A percentile compares a stretch with the other conserved stretches of the same genome.
Conservation (phyloP, 176 grass and related monocot genomes). For the Rhipidocladum racemiflorum region DNA sequence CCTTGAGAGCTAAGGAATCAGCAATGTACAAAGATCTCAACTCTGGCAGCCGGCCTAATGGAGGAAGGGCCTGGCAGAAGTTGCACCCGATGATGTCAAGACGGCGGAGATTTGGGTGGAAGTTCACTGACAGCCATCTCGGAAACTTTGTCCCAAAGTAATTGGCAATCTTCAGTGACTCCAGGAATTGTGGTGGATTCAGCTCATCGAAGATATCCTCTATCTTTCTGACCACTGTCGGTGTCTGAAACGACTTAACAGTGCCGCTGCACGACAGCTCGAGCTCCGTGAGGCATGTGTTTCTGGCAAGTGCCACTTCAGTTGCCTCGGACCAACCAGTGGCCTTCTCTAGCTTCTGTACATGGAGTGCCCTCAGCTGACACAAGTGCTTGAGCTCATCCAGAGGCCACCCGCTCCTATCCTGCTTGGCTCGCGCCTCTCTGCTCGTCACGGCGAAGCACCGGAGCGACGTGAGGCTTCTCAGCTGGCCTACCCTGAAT, state of each 20-base stretch:
- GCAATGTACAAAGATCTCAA: conserved; percentile 57
- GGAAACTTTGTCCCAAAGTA: conserved; percentile 62
- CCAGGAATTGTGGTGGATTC: conserved; percentile 51
- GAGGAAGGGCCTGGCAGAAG: conserved; percentile 45
- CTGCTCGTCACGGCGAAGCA: conserved; percentile 43
- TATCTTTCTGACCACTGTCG: conserved; percentile 28
- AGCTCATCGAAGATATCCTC: conserved; percentile 55
- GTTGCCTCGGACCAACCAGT: conserved; percentile 33
- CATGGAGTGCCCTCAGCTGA: conserved; percentile 54
- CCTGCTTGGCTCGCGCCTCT: neutral
- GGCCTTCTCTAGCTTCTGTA: conserved; percentile 59
- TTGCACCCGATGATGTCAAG: conserved; percentile 51
- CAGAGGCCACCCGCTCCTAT: conserved; percentile 48
- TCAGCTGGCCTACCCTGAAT: conserved; percentile 61
- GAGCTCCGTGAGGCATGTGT: conserved; percentile 58
- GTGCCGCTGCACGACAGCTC: conserved; percentile 41
- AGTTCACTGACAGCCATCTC: conserved; percentile 53
- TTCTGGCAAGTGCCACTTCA: conserved; percentile 36
- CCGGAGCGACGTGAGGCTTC: conserved; percentile 48
- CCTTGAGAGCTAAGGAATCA: conserved; percentile 37
- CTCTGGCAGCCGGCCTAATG: conserved; percentile 56
- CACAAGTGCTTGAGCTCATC: conserved; percentile 58
- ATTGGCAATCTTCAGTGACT: conserved; percentile 59
- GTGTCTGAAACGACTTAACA: conserved; percentile 23
- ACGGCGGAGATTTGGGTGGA: conserved; percentile 49